Evolutionary conservation across 345 rosid genomes (phyloP), one percentile per base, ranked within the genome.

Genomic region (Sapria himalayana): DNA sequence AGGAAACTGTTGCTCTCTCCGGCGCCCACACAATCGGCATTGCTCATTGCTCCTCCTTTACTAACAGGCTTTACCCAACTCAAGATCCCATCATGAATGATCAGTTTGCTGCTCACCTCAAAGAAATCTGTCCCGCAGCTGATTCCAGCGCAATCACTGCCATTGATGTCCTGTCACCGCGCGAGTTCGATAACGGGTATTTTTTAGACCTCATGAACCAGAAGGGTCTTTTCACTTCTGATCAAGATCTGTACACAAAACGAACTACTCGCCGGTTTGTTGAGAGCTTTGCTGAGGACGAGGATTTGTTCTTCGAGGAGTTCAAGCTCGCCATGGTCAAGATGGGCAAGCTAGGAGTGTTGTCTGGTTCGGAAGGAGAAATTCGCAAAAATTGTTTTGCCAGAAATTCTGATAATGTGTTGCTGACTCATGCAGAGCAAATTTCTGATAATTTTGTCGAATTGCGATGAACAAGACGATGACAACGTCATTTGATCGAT

Each of bases 1-100:
- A 69, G 21, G 93, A 85, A 37, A 62, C 64, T 0, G 96, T 85
- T 0, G 92, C 94, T 35, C 84, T 78, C 20, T 81, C 97, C 4
- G 97, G 97, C 19, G 89, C 77, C 46, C 97, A 81, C 67, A 86
- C 94, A 41, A 70, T 81, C 12, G 94, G 94, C 1, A 47, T 71
- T 3, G 44, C 65, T 14, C 92, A 81, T 53, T 81, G 94, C 58
- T 3, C 52, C 0, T 52, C 85, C 6, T 86, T 86, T 64, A 51
- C 63, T 0, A 15, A 16, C 33, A 69, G 92, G 3, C 78, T 81
- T 18, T 86, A 75, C 62, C 97, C 94, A 4, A 60, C 64, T 24
- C 86, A 73, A 53, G 92, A 86, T 57, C 48, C 94, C 5, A 59
- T 54, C 12, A 64, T 86, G 82, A 78, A 86, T 56, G 45, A 71